Base-by-base conservation (phyloP, 1,284 basidiomycete genomes). In the Jaminaea rosea region DNA sequence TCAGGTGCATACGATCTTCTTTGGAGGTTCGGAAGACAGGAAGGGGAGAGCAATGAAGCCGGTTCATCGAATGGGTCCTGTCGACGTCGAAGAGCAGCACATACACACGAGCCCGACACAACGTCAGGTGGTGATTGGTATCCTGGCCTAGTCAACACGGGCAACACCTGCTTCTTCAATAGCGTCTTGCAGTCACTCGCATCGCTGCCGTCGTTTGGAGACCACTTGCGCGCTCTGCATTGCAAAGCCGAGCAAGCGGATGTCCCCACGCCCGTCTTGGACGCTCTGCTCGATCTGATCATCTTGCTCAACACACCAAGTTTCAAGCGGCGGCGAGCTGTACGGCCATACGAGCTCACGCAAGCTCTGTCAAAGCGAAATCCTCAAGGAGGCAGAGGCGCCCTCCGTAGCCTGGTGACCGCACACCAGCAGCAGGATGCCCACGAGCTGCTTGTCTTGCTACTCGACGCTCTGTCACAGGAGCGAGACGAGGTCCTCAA, bases 361-460 rank as follows among this genome's bases (percentile, higher is more conserved):
- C 27, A 48, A 7, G 65, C 69, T 1, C 62, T 73, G 0, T 48
- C 59, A 11, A 50, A 52, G 13, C 49, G 63, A 27, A 58, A 53
- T 8, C 56, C 58, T 15, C 59, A 58, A 0, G n/a, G n/a, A n/a
- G n/a, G n/a, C n/a, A n/a, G n/a, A n/a, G 60, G 62, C 1, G 66
- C 65, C 0, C 54, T 67, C 13, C 56, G 68, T 7, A 59, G 64
- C 9, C 59, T 73, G 13, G 51, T 70, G 2, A 58, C 56, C 0
- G 71, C 71, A 4, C 71, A 72, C 19, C 67, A 71, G 54, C 71
- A 73, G 46, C 71, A 73, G 41, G 71, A 73, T 37, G 69, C 71
- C 1, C 71, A 73, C 44, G 71, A 73, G 50, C 61, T 73, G 13
- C 63, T 67, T 44, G 60, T 68, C 1, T 59, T 73, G 3, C 61